Evolutionary conservation across 768 basidiomycete species (phyloP).

Genomic region (Sporobolomyces phaffii): DNA sequence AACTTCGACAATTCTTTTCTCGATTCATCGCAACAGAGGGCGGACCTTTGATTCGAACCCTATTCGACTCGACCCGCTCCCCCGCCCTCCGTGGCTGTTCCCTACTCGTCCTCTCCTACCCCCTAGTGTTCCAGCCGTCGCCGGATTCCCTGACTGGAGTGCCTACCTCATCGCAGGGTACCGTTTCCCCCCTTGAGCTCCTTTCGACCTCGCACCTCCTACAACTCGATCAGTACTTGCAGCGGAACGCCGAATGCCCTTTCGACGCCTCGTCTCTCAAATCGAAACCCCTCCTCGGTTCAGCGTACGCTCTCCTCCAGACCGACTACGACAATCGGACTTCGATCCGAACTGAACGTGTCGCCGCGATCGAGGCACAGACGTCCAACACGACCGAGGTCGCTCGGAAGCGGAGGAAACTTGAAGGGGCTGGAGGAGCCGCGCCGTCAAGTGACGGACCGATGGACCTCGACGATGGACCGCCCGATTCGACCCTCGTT

Average conservation of each 20-base stretch:
- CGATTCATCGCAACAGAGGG: background rate
- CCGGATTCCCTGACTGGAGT: too few relatives aligned
- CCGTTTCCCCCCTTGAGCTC: too few relatives aligned
- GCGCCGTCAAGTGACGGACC: conserved; percentile 21
- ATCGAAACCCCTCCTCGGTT: background rate
- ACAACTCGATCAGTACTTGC: background rate
- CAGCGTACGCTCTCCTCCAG: conserved; percentile 9
- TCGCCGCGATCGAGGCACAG: background rate
- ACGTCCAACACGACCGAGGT: background rate
- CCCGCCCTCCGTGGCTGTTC: background rate
- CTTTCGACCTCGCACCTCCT: conserved; percentile 4
- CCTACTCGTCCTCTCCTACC: background rate
- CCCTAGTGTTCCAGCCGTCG: too few relatives aligned
- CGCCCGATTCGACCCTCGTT: background rate
- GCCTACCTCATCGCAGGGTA: too few relatives aligned
- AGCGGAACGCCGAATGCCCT: background rate
- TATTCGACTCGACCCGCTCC: background rate
- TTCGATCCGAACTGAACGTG: background rate
- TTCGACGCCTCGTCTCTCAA: background rate
- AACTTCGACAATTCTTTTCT: background rate
- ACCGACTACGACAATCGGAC: conserved; percentile 10
- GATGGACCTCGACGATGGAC: conserved; percentile 25
- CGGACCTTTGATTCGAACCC: background rate
- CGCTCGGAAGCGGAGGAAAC: conserved; percentile 10
- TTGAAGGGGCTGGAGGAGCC: background rate